A percentile compares a stretch with the other conserved stretches of the same genome.
phyloP scores from a whole-genome alignment of 2,329 filamentous ascomycete species.

The Penicillium freii region DNA sequence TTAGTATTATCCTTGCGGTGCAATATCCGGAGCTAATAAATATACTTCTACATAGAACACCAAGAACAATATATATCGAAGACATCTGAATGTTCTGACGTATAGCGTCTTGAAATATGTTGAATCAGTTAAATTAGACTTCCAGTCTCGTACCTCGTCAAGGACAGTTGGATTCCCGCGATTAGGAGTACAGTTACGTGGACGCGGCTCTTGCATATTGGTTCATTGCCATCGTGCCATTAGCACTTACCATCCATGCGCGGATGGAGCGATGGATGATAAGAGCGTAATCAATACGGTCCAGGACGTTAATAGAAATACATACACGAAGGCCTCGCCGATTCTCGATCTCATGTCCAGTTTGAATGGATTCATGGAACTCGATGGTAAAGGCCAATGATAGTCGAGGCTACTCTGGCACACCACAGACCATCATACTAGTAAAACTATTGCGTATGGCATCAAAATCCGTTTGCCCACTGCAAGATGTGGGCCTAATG shows the following conservation, averaged over 20 bases:
- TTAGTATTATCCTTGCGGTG: neutral
- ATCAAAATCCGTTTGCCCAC: neutral
- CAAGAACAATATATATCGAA: too few relatives aligned
- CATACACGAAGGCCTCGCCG: neutral
- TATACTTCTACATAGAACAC: too few relatives aligned
- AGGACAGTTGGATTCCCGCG: too few relatives aligned
- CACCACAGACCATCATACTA: too few relatives aligned
- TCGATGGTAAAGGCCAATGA: neutral
- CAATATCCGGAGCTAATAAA: too few relatives aligned
- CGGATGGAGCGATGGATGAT: neutral
- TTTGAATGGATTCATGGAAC: neutral
- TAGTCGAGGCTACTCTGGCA: too few relatives aligned
- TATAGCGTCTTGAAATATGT: too few relatives aligned
- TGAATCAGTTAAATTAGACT: too few relatives aligned
- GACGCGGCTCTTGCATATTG: neutral
- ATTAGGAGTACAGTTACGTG: neutral
- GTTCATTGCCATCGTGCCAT: neutral
- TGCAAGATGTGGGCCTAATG: rapidly evolving
- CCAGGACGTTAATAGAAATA: neutral
- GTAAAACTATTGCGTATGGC: neutral
- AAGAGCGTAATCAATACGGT: neutral
- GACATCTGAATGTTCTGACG: too few relatives aligned
- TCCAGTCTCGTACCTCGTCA: too few relatives aligned
- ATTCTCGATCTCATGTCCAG: neutral
- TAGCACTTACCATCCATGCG: neutral